Base-by-base conservation (phyloP, 129 eudicot genomes). In the Centella asiatica region DNA sequence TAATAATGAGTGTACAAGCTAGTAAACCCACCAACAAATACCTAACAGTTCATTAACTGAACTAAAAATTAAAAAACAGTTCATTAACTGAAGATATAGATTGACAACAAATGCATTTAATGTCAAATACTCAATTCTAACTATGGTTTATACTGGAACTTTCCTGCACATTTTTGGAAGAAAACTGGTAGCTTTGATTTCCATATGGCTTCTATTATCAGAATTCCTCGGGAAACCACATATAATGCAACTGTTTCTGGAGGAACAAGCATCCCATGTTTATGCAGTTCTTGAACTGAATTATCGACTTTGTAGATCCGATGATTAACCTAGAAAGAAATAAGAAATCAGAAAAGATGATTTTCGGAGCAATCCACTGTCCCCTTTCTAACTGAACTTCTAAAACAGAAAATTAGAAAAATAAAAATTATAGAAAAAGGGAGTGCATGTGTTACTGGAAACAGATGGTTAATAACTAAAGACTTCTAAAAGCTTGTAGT, bases 401-500 rank as follows among this genome's bases (percentile, higher is more conserved):
- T 53, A 12, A 42, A 42, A 42, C 47, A 42, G 2, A 42, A 4
- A 42, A 15, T 42, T 17, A 42, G 15, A n/a, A 42, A 42, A 42
- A 2, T 12, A n/a, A n/a, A n/a, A n/a, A n/a, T n/a, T n/a, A n/a
- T n/a, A n/a, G n/a, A n/a, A n/a, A n/a, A n/a, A n/a, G n/a, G n/a
- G n/a, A n/a, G n/a, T n/a, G n/a, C n/a, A n/a, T 23, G 49, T 33
- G 15, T 6, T 11, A 19, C 27, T 25, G 24, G 15, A 13, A 40
- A 3, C 6, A 9, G 54, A 23, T 4, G 29, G 18, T 17, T 15
- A 62, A 1, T n/a, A n/a, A n/a, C n/a, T n/a, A n/a, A 10, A 20
- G 19, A 67, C 60, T 64, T 72, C 54, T 77, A 74, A 74, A 54
- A 37, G 65, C 84, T 84, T 17, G 8, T 32, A 14, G 39, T n/a